A percentile compares a stretch with the other conserved stretches of the same genome.
These are phyloP conservation scores for Scenedesmus sp. DNA, from an alignment of 163 green algal species.

Conservation along the genomic window DNA sequence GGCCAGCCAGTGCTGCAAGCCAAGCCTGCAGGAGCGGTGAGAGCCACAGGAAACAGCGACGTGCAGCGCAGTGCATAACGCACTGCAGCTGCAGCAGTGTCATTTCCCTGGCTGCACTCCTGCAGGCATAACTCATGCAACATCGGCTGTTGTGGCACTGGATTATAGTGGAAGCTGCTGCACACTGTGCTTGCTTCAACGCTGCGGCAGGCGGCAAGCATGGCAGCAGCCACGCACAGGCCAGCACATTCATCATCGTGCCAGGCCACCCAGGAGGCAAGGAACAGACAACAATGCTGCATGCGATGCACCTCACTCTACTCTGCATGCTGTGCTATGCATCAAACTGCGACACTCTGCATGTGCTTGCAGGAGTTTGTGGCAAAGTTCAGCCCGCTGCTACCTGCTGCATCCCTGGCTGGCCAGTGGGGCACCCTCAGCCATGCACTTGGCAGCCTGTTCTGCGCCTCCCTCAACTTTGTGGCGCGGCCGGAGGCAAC, in stretches of 20 bases:
- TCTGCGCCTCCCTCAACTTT: slow-evolving; percentile 79
- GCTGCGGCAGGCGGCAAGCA: background rate
- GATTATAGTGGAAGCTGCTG: background rate
- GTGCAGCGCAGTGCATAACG: background rate
- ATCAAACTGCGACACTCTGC: no score
- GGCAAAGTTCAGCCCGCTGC: slow-evolving; percentile 1
- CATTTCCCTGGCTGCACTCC: background rate
- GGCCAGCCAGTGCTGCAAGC: slow-evolving; percentile 34
- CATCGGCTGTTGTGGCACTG: background rate
- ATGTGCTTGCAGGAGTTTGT: slow-evolving; percentile 33
- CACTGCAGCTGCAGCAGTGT: no score
- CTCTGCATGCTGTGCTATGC: background rate
- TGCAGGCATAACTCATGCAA: background rate
- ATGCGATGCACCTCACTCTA: background rate
- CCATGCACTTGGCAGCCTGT: slow-evolving; percentile 71
- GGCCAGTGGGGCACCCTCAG: slow-evolving; percentile 67
- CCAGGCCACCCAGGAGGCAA: no score
- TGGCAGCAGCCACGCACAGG: background rate
- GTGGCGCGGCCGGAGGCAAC: slow-evolving; percentile 57
- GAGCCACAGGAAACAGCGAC: background rate
- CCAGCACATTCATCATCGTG: background rate
- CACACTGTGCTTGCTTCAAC: background rate
- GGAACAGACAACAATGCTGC: background rate
- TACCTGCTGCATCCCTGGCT: background rate
- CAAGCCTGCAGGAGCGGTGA: slow-evolving; percentile 59